A percentile compares a stretch with the other conserved stretches of the same genome.
phyloP scores from a whole-genome alignment of 768 basidiomycete genomes.

The Epithele typhae region DNA sequence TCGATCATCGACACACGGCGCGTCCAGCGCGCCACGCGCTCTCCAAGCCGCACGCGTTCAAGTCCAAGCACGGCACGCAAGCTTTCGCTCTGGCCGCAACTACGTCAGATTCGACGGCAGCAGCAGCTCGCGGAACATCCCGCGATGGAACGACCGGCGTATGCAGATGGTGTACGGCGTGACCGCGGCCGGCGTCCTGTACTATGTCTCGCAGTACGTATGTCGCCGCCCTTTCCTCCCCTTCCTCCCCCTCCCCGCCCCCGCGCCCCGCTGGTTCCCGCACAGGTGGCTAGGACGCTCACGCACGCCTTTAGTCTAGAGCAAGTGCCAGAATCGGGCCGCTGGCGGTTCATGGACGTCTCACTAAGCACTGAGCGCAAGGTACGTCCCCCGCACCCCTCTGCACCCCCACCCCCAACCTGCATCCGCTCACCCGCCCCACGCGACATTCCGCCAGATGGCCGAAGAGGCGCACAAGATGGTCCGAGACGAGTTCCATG shows the following conservation, averaged over 20 bases:
- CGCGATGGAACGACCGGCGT: too few species aligned
- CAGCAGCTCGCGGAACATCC: too few species aligned
- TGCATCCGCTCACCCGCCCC: background rate
- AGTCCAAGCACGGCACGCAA: too few species aligned
- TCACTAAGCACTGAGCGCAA: slow-evolving; percentile 51
- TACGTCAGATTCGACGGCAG: too few species aligned
- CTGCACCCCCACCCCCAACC: too few species aligned
- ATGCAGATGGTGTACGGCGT: slow-evolving; percentile 17
- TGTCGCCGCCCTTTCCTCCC: too few species aligned
- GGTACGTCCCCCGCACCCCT: slow-evolving; percentile 29
- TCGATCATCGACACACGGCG: too few species aligned
- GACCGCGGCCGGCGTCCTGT: slow-evolving; percentile 14
- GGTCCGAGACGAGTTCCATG: slow-evolving; percentile 47
- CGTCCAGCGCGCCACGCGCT: too few species aligned
- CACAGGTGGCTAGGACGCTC: too few species aligned
- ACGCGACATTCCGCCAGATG: slow-evolving; percentile 29
- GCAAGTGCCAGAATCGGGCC: slow-evolving; percentile 78
- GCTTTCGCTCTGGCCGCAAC: too few species aligned
- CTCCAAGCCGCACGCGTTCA: too few species aligned
- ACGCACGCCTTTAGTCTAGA: slow-evolving; percentile 54
- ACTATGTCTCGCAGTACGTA: slow-evolving; percentile 30
- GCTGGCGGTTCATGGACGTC: slow-evolving; percentile 87
- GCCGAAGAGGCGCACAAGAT: slow-evolving; percentile 38
- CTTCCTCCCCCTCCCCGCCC: too few species aligned
- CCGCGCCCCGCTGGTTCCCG: background rate